Evolutionary conservation across 2,329 filamentous ascomycete genomes (phyloP).

Genomic region (Cytospora chrysosperma): DNA sequence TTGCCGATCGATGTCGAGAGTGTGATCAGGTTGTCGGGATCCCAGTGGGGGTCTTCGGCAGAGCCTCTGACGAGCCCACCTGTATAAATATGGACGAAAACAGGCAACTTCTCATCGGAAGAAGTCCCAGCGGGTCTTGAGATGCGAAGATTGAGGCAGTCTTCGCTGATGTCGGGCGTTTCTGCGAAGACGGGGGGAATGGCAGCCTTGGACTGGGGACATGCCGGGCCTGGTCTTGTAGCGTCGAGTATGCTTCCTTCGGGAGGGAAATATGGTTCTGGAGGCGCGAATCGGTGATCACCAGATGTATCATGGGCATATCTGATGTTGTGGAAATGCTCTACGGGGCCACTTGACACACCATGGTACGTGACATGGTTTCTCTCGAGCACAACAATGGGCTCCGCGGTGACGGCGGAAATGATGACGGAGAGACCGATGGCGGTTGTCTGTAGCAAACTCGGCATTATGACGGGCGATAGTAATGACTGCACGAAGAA

Average conservation of each 20-base stretch:
- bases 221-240: constrained; percentile 29
- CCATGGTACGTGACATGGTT: constrained; percentile 23
- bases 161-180: constrained; percentile 30
- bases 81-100: constrained; percentile 30
- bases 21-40: constrained; percentile 28
- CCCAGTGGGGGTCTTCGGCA: constrained; percentile 29
- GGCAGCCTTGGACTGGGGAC: constrained; percentile 29
- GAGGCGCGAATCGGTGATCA: constrained; percentile 30
- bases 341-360: constrained; percentile 21
- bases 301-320: constrained; percentile 32
- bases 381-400: constrained; percentile 1
- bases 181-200: constrained; percentile 30
- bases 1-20: constrained; percentile 26
- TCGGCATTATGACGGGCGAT: not conserved
- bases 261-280: constrained; percentile 28
- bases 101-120: constrained; percentile 27
- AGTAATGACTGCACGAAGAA: not conserved
- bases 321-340: constrained; percentile 32
- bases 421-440: not conserved
- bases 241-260: constrained; percentile 29
- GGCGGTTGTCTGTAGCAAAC: not conserved
- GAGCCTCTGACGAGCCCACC: constrained; percentile 32
- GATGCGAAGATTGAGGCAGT: constrained; percentile 31
- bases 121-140: constrained; percentile 28
- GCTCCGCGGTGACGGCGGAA: not conserved